These are phyloP conservation scores for Acer negundo DNA, from an alignment of 345 rosid species.

Conservation along the genomic window DNA sequence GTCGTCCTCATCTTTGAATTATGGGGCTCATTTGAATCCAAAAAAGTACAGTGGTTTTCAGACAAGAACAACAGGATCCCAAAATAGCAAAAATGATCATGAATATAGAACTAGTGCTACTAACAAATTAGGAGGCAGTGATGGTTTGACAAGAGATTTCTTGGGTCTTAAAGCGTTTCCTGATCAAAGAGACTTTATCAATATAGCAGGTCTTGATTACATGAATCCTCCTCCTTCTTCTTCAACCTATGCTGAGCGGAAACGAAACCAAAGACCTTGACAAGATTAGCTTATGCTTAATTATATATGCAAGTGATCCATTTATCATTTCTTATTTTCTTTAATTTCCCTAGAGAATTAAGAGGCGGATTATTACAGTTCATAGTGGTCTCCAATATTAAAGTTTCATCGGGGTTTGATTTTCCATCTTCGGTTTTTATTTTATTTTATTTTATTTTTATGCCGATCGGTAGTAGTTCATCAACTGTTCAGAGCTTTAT, in stretches of 20 bases:
- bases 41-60: slow-evolving; percentile 19
- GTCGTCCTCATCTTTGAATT: slow-evolving; percentile 25
- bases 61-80: slow-evolving; percentile 19
- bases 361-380: background rate
- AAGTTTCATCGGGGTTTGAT: background rate
- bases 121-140: slow-evolving; percentile 19
- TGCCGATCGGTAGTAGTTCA: background rate
- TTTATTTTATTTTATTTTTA: too few species aligned
- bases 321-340: background rate
- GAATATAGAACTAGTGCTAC: slow-evolving; percentile 8
- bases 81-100: slow-evolving; percentile 1
- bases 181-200: slow-evolving; percentile 25
- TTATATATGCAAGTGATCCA: background rate
- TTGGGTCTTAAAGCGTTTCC: slow-evolving; percentile 53
- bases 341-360: background rate
- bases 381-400: background rate
- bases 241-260: slow-evolving; percentile 30
- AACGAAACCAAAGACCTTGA: slow-evolving; percentile 39
- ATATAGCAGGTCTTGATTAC: slow-evolving; percentile 28
- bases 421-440: background rate
- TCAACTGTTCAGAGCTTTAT: too few species aligned
- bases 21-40: slow-evolving; percentile 21
- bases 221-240: slow-evolving; percentile 27
- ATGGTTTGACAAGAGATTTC: slow-evolving; percentile 58
- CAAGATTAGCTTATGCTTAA: slow-evolving; percentile 20